phyloP scores from a whole-genome alignment of 2,329 filamentous ascomycete species.

The Seiridium cupressi region DNA sequence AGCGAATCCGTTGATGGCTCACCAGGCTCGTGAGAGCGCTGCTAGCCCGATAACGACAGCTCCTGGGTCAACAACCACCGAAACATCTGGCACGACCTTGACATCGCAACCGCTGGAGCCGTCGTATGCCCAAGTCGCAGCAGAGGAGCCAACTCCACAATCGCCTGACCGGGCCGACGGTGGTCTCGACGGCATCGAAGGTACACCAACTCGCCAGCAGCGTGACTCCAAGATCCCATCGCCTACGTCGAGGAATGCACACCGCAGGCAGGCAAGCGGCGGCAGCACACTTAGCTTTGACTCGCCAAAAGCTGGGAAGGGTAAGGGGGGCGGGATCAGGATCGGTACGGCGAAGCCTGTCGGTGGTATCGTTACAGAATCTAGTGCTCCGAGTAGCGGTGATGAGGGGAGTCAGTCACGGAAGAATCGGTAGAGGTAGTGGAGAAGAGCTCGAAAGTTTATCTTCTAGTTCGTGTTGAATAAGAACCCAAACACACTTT shows the following conservation, averaged over 20 bases:
- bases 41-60: conserved; percentile 8
- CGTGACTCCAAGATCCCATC: not conserved
- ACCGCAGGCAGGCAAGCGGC: conserved; percentile 15
- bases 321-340: conserved; percentile 35
- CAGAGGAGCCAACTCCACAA: not conserved
- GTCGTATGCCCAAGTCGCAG: conserved; percentile 9
- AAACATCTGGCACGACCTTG: conserved; percentile 3
- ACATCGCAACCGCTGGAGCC: conserved; percentile 16
- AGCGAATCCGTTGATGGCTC: conserved; percentile 11
- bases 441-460: no score
- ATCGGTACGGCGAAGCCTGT: conserved; percentile 35
- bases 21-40: conserved; percentile 24
- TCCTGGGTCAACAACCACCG: not conserved
- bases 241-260: not conserved
- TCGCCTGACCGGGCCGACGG: not conserved
- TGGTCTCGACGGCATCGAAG: not conserved
- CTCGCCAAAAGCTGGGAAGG: conserved; percentile 29
- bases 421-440: not conserved
- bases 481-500: no score
- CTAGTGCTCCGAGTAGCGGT: not conserved
- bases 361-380: conserved; percentile 32
- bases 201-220: not conserved
- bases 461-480: no score
- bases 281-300: conserved; percentile 36
- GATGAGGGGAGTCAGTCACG: not conserved